A percentile compares a stretch with the other conserved stretches of the same genome.
Conservation (phyloP, 148 eudicot genomes). For the Rhododendron williamsianum region DNA sequence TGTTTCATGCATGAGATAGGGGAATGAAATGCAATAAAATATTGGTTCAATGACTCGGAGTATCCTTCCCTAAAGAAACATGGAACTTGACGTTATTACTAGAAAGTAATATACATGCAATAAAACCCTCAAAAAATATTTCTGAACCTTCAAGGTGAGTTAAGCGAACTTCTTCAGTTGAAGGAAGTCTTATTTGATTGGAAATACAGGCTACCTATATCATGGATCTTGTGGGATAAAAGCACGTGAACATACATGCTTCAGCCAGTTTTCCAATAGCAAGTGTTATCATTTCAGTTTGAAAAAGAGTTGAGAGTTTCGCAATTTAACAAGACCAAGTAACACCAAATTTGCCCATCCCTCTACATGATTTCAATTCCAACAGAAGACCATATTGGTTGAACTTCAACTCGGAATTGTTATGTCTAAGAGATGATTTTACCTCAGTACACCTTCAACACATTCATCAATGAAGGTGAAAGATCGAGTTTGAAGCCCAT, state of each 20-base stretch:
- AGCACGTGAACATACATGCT: not conserved
- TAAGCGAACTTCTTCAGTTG: not conserved
- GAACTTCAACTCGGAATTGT: not conserved
- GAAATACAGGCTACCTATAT: not conserved
- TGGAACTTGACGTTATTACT: not conserved
- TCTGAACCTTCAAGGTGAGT: not conserved
- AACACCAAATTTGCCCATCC: not conserved
- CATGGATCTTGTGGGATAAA: not conserved
- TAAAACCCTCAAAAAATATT: not conserved
- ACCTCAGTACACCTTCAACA: slow-evolving; percentile 55
- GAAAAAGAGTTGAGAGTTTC: not conserved
- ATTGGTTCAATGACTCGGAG: not conserved
- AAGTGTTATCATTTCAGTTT: not conserved
- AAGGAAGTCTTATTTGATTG: no score
- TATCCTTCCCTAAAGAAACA: not conserved
- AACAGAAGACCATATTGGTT: not conserved
- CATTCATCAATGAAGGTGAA: slow-evolving; percentile 61
- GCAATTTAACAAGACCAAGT: not conserved
- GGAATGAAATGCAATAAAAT: no score
- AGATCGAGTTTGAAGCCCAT: slow-evolving; percentile 51
- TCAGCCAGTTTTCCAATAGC: not conserved
- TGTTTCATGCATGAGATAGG: not conserved
- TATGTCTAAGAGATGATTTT: not conserved
- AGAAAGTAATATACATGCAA: not conserved
- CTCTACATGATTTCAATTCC: not conserved